These are phyloP conservation scores for Onygena corvina DNA, from an alignment of 2,329 filamentous ascomycete genomes.

Conservation along the genomic window DNA sequence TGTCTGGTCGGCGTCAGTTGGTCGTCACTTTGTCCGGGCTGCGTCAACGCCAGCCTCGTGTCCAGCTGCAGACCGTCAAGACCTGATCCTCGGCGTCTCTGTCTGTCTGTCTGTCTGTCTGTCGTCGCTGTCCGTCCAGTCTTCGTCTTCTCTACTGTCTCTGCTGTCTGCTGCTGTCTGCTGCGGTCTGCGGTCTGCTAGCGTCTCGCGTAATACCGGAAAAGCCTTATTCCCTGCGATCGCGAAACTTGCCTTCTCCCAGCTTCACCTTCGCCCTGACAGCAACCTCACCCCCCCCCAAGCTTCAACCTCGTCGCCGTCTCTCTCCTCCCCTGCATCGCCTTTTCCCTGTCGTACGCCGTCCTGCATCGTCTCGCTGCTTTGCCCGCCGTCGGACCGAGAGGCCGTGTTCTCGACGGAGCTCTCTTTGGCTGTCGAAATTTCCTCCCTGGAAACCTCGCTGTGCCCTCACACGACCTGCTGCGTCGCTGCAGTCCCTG, in stretches of 20 bases:
- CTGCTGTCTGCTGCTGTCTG: too few species aligned
- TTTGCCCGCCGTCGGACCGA: constrained; percentile 5
- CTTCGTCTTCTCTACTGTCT: not conserved
- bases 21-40: too few species aligned
- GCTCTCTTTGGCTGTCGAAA: constrained; percentile 19
- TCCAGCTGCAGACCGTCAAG: too few species aligned
- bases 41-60: too few species aligned
- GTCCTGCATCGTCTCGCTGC: constrained; percentile 13
- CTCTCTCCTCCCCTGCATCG: constrained; percentile 18
- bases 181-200: not conserved
- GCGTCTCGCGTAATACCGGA: constrained; percentile 5
- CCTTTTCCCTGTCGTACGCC: constrained; percentile 10
- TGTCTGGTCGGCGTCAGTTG: not conserved
- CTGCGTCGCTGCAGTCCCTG: constrained; percentile 8
- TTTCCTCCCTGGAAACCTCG: constrained; percentile 13
- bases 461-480: constrained; percentile 4
- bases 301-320: constrained; percentile 2
- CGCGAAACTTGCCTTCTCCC: constrained; percentile 15
- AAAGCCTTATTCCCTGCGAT: constrained; percentile 1
- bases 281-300: constrained; percentile 17
- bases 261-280: constrained; percentile 18
- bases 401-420: not conserved
- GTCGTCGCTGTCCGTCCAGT: not conserved
- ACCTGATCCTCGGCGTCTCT: not conserved
- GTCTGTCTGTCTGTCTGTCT: not conserved